These are phyloP conservation scores for Myxozyma kluyveri DNA, from an alignment of 805 yeast species.

Conservation along the genomic window DNA sequence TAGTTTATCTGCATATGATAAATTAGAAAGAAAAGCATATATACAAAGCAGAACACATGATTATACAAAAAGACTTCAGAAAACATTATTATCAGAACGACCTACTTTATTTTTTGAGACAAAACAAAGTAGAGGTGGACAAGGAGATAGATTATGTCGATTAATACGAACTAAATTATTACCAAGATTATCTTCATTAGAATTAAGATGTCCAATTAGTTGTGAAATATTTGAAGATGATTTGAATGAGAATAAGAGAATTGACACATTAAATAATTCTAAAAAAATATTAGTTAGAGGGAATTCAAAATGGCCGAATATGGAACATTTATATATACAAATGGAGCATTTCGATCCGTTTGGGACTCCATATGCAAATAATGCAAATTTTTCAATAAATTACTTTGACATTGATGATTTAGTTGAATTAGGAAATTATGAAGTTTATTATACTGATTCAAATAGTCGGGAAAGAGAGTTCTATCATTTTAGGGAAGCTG, in stretches of 20 bases:
- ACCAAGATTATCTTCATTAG: neutral
- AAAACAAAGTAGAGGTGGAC: neutral
- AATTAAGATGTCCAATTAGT: neutral
- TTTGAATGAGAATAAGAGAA: neutral
- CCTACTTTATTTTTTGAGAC: neutral
- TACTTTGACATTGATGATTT: neutral
- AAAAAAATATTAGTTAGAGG: neutral
- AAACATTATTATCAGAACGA: neutral
- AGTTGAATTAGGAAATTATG: neutral
- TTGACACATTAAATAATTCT: neutral
- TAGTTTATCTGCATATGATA: too few species aligned
- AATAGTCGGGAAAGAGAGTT: neutral
- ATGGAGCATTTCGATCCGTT: conserved; percentile 4
- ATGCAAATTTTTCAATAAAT: neutral
- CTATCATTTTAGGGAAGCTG: too few species aligned
- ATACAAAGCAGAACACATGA: too few species aligned
- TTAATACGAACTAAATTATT: neutral
- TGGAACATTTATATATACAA: conserved; percentile 4
- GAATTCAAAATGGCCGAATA: conserved; percentile 1
- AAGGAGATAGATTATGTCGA: neutral
- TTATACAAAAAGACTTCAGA: neutral
- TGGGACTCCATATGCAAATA: neutral
- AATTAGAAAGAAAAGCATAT: too few species aligned
- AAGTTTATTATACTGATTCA: neutral
- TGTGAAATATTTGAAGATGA: neutral